Evolutionary conservation across 2,329 filamentous ascomycete species (phyloP), one percentile per base, ranked within the genome.

Genomic region (Massarina eburnea): DNA sequence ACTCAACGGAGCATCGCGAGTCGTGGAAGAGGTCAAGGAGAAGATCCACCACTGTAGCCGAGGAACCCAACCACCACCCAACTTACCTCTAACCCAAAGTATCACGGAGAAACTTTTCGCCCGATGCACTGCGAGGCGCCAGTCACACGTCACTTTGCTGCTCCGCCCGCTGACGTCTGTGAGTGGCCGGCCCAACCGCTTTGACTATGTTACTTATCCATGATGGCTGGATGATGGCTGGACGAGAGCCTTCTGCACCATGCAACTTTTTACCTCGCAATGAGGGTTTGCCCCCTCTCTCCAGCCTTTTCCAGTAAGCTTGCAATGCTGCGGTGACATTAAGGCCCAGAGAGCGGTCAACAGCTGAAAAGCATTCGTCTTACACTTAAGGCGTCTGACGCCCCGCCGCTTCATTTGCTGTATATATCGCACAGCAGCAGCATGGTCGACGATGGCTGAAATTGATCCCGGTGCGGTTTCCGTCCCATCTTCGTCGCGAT

Each of bases 111-210:
- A 45, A 45, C 42, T 4, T 15, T 4, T 3, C 30, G 18, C 21
- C 42, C 42, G 34, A 46, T 41, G 38, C 26, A 33, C 15, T 15
- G 15, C 29, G 15, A 15, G 26, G 15, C 33, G 19, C 35, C 34
- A 39, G 51, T 57, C 49, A 57, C 52, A 51, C 49, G 41, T 51
- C 41, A 47, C 42, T 39, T 22, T 42, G 37, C 15, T 47, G 34
- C 20, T 38, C 35, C 30, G 40, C 44, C 50, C 33, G 21, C 34
- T 43, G 33, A 32, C 26, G n/a, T 18, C 39, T 43, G 32, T 52
- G 43, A 58, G 45, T 58, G 55, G 55, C 45, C 36, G 26, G 40
- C 36, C 24, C 40, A 52, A 45, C 49, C 43, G 48, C 55, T 47
- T 51, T 46, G 53, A 41, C 49, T 46, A 37, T n/a, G n/a, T n/a